These are phyloP conservation scores for Fermentozyma sake DNA, from an alignment of 1,139 yeast species.

Conservation along the genomic window DNA sequence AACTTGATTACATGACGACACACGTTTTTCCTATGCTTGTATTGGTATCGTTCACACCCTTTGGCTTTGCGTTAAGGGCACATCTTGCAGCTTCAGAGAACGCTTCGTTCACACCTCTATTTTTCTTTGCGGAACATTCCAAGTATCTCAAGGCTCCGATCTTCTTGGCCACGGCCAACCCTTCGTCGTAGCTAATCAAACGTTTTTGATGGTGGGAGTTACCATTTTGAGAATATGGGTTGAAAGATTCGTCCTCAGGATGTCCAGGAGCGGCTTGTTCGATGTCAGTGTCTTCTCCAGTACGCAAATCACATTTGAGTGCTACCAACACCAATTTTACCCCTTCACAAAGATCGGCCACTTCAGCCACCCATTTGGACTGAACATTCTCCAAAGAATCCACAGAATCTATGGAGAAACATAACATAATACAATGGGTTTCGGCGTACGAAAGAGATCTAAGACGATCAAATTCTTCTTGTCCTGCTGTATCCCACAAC, in stretches of 20 bases:
- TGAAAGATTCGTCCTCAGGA: slow-evolving; percentile 37
- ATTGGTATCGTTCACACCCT: slow-evolving; percentile 60
- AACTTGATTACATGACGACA: slow-evolving; percentile 29
- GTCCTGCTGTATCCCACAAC: slow-evolving; percentile 98
- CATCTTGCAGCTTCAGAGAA: slow-evolving; percentile 97
- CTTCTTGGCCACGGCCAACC: slow-evolving; percentile 77
- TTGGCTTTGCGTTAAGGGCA: slow-evolving; percentile 86
- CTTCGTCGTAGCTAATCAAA: slow-evolving; percentile 76
- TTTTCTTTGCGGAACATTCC: slow-evolving; percentile 92
- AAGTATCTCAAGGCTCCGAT: slow-evolving; percentile 82
- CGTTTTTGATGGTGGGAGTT: slow-evolving; percentile 40
- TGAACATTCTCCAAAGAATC: slow-evolving; percentile 95
- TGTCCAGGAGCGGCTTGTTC: slow-evolving; percentile 17
- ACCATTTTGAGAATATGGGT: slow-evolving; percentile 25
- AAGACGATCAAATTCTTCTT: slow-evolving; percentile 93
- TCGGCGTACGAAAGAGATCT: slow-evolving; percentile 89
- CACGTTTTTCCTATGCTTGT: slow-evolving; percentile 40
- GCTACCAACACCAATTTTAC: slow-evolving; percentile 93
- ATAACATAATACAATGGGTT: slow-evolving; percentile 94
- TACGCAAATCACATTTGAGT: slow-evolving; percentile 86
- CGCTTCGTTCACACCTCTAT: slow-evolving; percentile 94
- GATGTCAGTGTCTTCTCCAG: slow-evolving; percentile 32
- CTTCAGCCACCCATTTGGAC: slow-evolving; percentile 91
- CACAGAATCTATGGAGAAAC: slow-evolving; percentile 90
- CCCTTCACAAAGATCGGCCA: slow-evolving; percentile 94